A percentile compares a stretch with the other conserved stretches of the same genome.
Evolutionary conservation across 2,329 filamentous ascomycete genomes (phyloP).

Genomic region (Exophiala oligosperma): DNA sequence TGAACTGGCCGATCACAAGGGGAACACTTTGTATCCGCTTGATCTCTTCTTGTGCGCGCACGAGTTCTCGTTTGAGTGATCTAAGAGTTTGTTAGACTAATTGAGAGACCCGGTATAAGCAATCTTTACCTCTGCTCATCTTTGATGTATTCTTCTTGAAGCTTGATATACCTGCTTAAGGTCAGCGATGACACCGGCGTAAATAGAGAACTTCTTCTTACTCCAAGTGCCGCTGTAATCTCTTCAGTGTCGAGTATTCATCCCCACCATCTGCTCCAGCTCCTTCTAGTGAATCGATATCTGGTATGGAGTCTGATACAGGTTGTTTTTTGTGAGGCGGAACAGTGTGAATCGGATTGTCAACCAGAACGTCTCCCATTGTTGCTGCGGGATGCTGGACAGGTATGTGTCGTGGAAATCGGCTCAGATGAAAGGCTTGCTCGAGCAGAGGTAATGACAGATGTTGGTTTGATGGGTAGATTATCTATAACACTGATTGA

Average conservation of each 20-base stretch:
- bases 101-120: background rate
- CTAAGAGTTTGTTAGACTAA: slow-evolving; percentile 44
- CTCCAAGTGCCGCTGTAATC: slow-evolving; percentile 76
- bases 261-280: slow-evolving; percentile 77
- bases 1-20: slow-evolving; percentile 97
- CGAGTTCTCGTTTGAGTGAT: slow-evolving; percentile 94
- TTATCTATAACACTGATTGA: background rate
- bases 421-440: too few species aligned
- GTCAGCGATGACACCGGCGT: slow-evolving; percentile 28
- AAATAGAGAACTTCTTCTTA: background rate
- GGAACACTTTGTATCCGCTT: slow-evolving; percentile 99
- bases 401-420: background rate
- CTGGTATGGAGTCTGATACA: slow-evolving; percentile 76
- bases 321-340: slow-evolving; percentile 79
- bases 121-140: slow-evolving; percentile 87
- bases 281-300: slow-evolving; percentile 87
- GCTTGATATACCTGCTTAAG: slow-evolving; percentile 74
- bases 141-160: slow-evolving; percentile 99
- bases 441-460: too few species aligned
- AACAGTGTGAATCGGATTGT: slow-evolving; percentile 72
- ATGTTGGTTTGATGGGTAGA: too few species aligned
- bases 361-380: slow-evolving; percentile 87
- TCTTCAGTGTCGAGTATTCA: slow-evolving; percentile 94
- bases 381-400: slow-evolving; percentile 4
- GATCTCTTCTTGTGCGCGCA: slow-evolving; percentile 97